A percentile compares a stretch with the other conserved stretches of the same genome.
These are phyloP conservation scores for Thalassiosira hispida DNA, from an alignment of 352 stramenopile species.

Conservation along the genomic window DNA sequence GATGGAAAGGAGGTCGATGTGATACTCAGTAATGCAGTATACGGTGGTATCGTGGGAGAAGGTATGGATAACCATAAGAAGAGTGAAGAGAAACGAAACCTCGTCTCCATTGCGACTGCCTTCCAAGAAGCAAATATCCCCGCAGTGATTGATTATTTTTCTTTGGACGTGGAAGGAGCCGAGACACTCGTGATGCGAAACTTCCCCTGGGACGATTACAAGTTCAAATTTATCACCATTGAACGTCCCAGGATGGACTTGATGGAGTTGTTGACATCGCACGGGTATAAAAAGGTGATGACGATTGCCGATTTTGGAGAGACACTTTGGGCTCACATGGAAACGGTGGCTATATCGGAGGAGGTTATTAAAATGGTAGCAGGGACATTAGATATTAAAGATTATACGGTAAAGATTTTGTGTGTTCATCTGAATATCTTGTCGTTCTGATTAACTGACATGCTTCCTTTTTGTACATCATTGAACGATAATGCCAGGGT, in stretches of 20 bases:
- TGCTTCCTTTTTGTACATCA: too few species aligned
- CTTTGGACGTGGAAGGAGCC: slow-evolving; percentile 73
- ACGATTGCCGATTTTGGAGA: slow-evolving; percentile 21
- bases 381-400: too few species aligned
- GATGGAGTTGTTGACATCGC: slow-evolving; percentile 16
- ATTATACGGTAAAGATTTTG: too few species aligned
- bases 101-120: too few species aligned
- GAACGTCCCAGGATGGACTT: slow-evolving; percentile 54
- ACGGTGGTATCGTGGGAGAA: slow-evolving; percentile 60
- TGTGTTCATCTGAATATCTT: too few species aligned
- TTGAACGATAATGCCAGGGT: too few species aligned
- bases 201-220: slow-evolving; percentile 67
- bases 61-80: slow-evolving; percentile 63
- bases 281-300: slow-evolving; percentile 54
- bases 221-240: slow-evolving; percentile 59
- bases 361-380: too few species aligned
- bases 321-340: slow-evolving; percentile 11
- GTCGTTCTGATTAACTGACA: too few species aligned
- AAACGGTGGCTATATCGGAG: background rate
- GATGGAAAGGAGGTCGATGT: slow-evolving; percentile 53
- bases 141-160: slow-evolving; percentile 69
- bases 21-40: slow-evolving; percentile 17
- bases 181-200: slow-evolving; percentile 63
- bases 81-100: slow-evolving; percentile 45
- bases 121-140: slow-evolving; percentile 61